Evolutionary conservation across 345 rosid species (phyloP), one percentile per base, ranked within the genome.

Genomic region (Balakata baccata): DNA sequence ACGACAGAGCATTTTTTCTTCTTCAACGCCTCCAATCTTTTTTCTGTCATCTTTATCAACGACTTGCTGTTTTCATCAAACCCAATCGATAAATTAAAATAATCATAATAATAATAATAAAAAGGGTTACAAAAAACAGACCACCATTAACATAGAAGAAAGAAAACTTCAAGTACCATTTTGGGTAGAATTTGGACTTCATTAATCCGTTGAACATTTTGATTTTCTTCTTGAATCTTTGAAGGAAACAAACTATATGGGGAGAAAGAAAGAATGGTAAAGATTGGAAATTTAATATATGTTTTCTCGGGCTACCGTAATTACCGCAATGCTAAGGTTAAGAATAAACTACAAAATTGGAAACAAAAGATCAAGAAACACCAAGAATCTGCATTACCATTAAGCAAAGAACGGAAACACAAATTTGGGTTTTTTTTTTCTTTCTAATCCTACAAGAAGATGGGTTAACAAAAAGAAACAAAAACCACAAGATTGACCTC

Each of bases 1-100:
- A 82, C 79, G 67, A 90, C 84, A 11, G 92, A 81, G 62, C 57
- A 75, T 82, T 87, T 93, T 89, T 86, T 96, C 86, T 83, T 96
- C 88, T 75, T 88, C 63, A 89, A 83, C 39, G 82, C 53, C 41
- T 90, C 99, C 3, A 96, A 71, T 57, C 97, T 80, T 43, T 87
- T 79, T 78, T 87, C 90, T 3, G 80, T 86, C 60, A 84, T 73
- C 91, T 80, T 91, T 47, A 85, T 58, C 68, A 81, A 78, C 58
- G 87, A 65, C 81, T 93, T 90, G 85, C 99, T 95, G 68, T 68
- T 76, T 53, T 74, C 7, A 56, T 46, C 23, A 54, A 58, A n/a
- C 62, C 37, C 62, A 58, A 23, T 22, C 56, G 3, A 51, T 51
- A 10, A 53, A 53, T 16, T 18, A 29, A 29, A 29, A 29, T 29